Conservation (phyloP, 2,329 filamentous ascomycete genomes). For the Aspergillus clavatus region DNA sequence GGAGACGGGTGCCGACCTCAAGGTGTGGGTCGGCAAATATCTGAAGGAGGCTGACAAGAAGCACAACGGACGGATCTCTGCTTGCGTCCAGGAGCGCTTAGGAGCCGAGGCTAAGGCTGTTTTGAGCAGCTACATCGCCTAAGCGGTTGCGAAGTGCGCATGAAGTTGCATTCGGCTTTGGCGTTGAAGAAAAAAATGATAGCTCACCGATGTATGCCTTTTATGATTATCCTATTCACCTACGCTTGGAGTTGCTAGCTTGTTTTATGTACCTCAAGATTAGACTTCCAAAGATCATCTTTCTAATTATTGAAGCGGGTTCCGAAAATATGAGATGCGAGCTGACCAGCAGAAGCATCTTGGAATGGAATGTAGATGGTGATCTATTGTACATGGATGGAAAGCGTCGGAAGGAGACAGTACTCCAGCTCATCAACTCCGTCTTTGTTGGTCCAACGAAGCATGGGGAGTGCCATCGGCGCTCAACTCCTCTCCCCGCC, state of each 20-base stretch:
- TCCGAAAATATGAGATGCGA: not conserved
- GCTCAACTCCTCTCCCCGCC: not conserved
- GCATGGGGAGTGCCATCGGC: not conserved
- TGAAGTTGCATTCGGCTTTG: not conserved
- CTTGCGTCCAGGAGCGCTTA: constrained; percentile 68
- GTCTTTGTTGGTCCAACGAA: too few species aligned
- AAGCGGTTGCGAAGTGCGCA: constrained; percentile 1
- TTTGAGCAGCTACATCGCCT: constrained; percentile 46
- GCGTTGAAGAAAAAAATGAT: not conserved
- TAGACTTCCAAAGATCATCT: not conserved
- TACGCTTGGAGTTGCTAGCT: not conserved
- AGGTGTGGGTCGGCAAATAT: constrained; percentile 76
- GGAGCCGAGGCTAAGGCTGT: constrained; percentile 53
- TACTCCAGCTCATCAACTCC: too few species aligned
- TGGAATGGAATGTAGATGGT: not conserved
- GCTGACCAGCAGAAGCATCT: not conserved
- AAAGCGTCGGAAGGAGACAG: too few species aligned
- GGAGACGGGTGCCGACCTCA: constrained; percentile 72
- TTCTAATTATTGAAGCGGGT: not conserved
- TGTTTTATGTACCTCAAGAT: not conserved
- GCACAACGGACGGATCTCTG: constrained; percentile 64
- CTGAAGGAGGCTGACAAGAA: constrained; percentile 71
- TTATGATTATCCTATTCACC: not conserved
- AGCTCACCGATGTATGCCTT: not conserved
- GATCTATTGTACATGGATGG: too few species aligned